A percentile compares a stretch with the other conserved stretches of the same genome.
Conservation (phyloP, 495 filamentous ascomycete genomes). For the Hypoxylon cercidicola region DNA sequence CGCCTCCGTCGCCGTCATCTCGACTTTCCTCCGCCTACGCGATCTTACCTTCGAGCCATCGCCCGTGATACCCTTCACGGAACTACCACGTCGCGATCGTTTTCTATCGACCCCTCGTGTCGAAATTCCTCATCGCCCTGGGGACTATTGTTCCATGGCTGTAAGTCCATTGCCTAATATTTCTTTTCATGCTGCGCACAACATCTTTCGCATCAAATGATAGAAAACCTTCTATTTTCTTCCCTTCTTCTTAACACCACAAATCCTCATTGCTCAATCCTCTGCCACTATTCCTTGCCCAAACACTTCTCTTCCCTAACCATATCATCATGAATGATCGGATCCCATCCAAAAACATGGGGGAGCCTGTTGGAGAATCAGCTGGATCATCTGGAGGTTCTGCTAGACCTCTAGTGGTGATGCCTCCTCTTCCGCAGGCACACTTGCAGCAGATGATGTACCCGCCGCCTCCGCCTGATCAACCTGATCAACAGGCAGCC, state of each 20-base stretch:
- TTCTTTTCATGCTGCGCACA: conserved; percentile 2
- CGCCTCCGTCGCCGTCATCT: conserved; percentile 11
- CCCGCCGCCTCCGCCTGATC: too few relatives aligned
- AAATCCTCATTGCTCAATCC: background rate
- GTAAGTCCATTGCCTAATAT: conserved; percentile 21
- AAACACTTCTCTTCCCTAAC: too few relatives aligned
- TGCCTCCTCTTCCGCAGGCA: too few relatives aligned
- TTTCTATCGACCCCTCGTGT: background rate
- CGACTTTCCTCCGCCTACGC: background rate
- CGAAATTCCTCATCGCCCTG: background rate
- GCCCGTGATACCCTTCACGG: background rate
- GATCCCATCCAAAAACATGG: too few relatives aligned
- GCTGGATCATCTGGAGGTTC: too few relatives aligned
- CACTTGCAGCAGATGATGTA: too few relatives aligned
- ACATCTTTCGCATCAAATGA: conserved; percentile 2
- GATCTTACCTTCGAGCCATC: conserved; percentile 4
- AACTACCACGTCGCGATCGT: too few relatives aligned
- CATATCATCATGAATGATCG: too few relatives aligned
- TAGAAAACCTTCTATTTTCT: background rate
- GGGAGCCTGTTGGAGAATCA: too few relatives aligned
- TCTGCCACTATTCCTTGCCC: too few relatives aligned
- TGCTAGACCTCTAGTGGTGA: too few relatives aligned
- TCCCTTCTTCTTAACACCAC: background rate
- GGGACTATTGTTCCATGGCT: conserved; percentile 29
- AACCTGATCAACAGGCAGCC: too few relatives aligned